Conservation (phyloP, 2,329 filamentous ascomycete species). For the Raffaelea arxii region DNA sequence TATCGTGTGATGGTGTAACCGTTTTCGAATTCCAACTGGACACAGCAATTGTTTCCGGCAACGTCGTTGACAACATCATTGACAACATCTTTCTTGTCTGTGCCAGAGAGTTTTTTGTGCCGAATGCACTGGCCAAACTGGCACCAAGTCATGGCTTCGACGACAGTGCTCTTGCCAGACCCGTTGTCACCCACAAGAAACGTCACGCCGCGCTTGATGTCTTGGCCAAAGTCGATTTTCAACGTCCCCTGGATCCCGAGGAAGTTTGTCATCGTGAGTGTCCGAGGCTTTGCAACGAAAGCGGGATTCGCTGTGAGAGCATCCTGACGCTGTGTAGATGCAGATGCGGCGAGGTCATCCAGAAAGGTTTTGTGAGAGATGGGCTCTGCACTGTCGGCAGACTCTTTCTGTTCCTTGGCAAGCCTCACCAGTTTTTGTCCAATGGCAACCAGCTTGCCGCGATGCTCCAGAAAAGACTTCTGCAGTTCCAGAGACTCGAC, state of each 20-base stretch:
- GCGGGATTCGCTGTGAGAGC: too few relatives aligned
- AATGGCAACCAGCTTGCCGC: too few relatives aligned
- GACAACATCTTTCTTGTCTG: too few relatives aligned
- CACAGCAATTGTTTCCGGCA: conserved; percentile 17
- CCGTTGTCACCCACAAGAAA: conserved; percentile 22
- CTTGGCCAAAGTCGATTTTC: conserved; percentile 16
- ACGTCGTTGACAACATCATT: conserved; percentile 23
- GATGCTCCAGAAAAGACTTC: too few relatives aligned
- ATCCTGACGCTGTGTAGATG: too few relatives aligned
- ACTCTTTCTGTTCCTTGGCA: too few relatives aligned
- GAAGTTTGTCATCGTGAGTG: conserved; percentile 23
- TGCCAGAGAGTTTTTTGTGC: conserved; percentile 16
- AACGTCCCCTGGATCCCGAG: conserved; percentile 20
- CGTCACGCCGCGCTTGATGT: conserved; percentile 17
- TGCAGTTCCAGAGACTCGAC: too few relatives aligned
- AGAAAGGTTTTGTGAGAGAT: too few relatives aligned
- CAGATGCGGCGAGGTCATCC: too few relatives aligned
- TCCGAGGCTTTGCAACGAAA: conserved; percentile 18
- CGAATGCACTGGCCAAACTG: conserved; percentile 23
- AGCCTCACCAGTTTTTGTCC: too few relatives aligned
- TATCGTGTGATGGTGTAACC: conserved; percentile 20
- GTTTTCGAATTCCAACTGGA: conserved; percentile 20
- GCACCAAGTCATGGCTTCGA: conserved; percentile 25
- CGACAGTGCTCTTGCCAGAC: conserved; percentile 22
- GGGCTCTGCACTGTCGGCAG: too few relatives aligned